Base-by-base conservation (phyloP, 2,329 filamentous ascomycete species). In the Trichoderma sp. region DNA sequence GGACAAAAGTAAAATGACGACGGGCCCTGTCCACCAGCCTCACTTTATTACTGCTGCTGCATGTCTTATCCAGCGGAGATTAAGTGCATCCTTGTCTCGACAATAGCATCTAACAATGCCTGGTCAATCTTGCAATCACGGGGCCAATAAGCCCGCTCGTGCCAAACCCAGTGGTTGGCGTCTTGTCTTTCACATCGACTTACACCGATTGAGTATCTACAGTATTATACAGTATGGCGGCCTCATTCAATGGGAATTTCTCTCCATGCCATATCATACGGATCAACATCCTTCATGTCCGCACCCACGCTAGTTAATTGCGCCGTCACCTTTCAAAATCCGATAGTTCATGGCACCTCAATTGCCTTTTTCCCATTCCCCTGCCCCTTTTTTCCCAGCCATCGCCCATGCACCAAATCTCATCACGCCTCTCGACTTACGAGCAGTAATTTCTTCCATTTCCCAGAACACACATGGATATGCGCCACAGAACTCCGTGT, bases 1-100 rank as follows among this genome's bases (percentile, higher is more conserved):
- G n/a, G 4, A 53, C 41, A 56, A 56, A 56, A 56, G 50, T 56
- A 56, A 71, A 63, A 71, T 71, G 68, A 71, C 68, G 68, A 71
- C 68, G 35, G n/a, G 14, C 38, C 68, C 16, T 71, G 68, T 31
- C n/a, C n/a, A 12, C 56, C 56, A 67, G 27, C 68, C 35, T 60
- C 21, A 62, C 59, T 18, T 62, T 12, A n/a, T 38, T 29, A 27
- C 7, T 27, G 31, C 65, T 53, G 27, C 41, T 67, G 18, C 65
- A 56, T 53, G 14, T 69, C 66, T 72, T 35, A 56, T 53, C 38
- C 14, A 31, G 38, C 66, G 59, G 68, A 72, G 59, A 72, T 72
- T 72, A 64, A 27, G n/a, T 21, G 56, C 5, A 71, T 41, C 53
- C 56, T 21, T 45, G 27, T 9, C 33, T 12, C 8, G 31, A 14